Evolutionary conservation across 371 early-diverging fungal species (phyloP).

Genomic region (Fennellomyces sp.): DNA sequence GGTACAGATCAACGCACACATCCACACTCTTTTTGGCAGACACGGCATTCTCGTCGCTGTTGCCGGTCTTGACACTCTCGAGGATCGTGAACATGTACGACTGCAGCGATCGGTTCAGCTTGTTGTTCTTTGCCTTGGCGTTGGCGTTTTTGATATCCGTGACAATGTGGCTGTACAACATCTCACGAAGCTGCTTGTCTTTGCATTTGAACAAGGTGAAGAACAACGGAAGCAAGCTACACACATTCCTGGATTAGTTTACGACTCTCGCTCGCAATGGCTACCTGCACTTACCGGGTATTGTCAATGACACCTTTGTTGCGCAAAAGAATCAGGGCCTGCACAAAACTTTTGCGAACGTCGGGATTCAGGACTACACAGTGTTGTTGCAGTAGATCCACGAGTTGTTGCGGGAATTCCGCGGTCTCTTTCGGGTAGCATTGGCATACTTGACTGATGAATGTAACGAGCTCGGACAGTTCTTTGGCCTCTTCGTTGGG

Average conservation of each 20-base stretch:
- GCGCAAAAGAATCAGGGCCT: slow-evolving; percentile 87
- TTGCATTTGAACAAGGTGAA: slow-evolving; percentile 92
- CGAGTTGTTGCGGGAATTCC: slow-evolving; percentile 81
- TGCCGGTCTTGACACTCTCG: slow-evolving; percentile 51
- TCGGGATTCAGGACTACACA: slow-evolving; percentile 80
- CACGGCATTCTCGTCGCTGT: slow-evolving; percentile 74
- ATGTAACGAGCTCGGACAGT: slow-evolving; percentile 85
- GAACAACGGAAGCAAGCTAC: slow-evolving; percentile 83
- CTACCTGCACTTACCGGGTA: slow-evolving; percentile 36
- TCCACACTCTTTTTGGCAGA: slow-evolving; percentile 95
- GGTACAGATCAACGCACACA: slow-evolving; percentile 94
- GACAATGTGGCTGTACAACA: slow-evolving; percentile 91
- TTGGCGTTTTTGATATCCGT: slow-evolving; percentile 93
- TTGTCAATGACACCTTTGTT: slow-evolving; percentile 80
- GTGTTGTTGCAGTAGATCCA: slow-evolving; percentile 79
- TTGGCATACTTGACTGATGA: slow-evolving; percentile 82
- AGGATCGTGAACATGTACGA: slow-evolving; percentile 96
- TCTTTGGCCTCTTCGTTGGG: slow-evolving; percentile 84
- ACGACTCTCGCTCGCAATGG: not conserved
- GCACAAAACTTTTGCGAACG: slow-evolving; percentile 86
- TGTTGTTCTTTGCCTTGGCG: slow-evolving; percentile 91
- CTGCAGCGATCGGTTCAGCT: slow-evolving; percentile 93
- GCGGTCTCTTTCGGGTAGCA: slow-evolving; percentile 85
- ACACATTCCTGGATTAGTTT: not conserved
- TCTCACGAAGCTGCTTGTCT: slow-evolving; percentile 88